phyloP scores from a whole-genome alignment of 2,329 filamentous ascomycete genomes.

The Keithomyces neogunnii region DNA sequence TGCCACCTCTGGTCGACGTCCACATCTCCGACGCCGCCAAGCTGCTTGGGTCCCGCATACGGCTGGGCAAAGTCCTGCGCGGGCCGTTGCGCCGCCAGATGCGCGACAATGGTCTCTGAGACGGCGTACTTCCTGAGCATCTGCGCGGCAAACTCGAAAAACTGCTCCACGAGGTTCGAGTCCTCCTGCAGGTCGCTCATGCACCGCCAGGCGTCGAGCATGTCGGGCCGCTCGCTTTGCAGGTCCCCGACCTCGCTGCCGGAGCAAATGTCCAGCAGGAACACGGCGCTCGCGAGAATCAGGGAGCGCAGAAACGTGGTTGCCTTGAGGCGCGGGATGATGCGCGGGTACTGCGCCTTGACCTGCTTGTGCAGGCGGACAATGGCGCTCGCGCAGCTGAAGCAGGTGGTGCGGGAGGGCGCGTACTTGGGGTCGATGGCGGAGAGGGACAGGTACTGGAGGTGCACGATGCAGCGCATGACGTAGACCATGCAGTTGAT shows the following conservation, averaged over 20 bases:
- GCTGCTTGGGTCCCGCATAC: not conserved
- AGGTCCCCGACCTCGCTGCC: not conserved
- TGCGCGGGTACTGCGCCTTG: slow-evolving; percentile 1
- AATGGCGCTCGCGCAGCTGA: slow-evolving; percentile 2
- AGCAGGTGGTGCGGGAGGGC: slow-evolving; percentile 1
- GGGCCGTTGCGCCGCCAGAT: not conserved
- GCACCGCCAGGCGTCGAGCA: slow-evolving; percentile 3
- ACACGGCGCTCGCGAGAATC: slow-evolving; percentile 2
- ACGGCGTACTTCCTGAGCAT: slow-evolving; percentile 6
- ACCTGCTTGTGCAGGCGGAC: slow-evolving; percentile 1
- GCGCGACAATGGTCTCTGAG: not conserved
- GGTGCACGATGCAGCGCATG: slow-evolving; percentile 2
- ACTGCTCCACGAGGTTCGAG: slow-evolving; percentile 5
- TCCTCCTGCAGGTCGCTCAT: slow-evolving; percentile 2
- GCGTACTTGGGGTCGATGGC: not conserved
- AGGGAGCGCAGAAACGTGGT: not conserved
- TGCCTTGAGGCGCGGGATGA: slow-evolving; percentile 1
- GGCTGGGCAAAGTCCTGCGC: not conserved
- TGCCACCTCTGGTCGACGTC: slow-evolving; percentile 4
- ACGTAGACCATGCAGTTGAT: slow-evolving; percentile 5
- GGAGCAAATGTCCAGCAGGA: slow-evolving; percentile 5
- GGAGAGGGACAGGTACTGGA: slow-evolving; percentile 2
- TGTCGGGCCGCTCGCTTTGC: not conserved
- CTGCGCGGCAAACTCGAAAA: slow-evolving; percentile 3
- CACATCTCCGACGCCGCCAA: not conserved